Evolutionary conservation across 192 early-diverging fungal genomes (phyloP), one percentile per base, ranked within the genome.

Genomic region (Coemansia sp.): DNA sequence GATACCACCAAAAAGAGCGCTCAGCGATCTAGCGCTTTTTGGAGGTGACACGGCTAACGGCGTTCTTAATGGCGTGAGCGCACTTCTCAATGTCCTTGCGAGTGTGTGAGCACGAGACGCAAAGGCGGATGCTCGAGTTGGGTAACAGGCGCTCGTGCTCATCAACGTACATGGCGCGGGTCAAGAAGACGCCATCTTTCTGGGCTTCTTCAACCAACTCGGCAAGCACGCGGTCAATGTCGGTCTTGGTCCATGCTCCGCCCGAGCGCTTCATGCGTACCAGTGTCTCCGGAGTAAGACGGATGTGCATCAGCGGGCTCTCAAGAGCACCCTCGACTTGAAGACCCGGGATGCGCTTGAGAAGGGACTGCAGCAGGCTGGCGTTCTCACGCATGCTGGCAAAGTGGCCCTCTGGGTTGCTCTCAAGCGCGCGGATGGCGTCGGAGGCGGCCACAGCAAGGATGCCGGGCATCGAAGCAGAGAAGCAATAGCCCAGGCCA

Each of bases 381-480:
- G 84, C 69, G 77, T 95, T 94, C 45, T 91, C 86, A 21, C 77
- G 70, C 57, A 97, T 73, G 18, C 73, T 66, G 14, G 60, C 72
- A 36, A 94, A 63, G 23, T 70, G 68, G 41, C 38, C 65, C 47
- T 70, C 65, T 1, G 75, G 75, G 12, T 62, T 62, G 38, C 62
- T 57, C 33, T 77, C 67, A 3, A 84, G 75, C 9, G 68, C 59
- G 53, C 72, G 67, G 62, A 99, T 80, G 5, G 91, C 92, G 72
- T 96, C 93, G 2, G 89, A 82, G n/a, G 93, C 91, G 39, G 91
- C 86, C 23, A 94, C 93, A 16, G 95, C 86, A 5, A 99, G 86
- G 77, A 95, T 92, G 21, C 94, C 93, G 20, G 96, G 96, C 39
- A 99, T 86, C 12, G 95, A 92, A 0, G 96, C 96, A 35, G 95